Base-by-base conservation (phyloP, 106 monocot genomes). In the Dendrobium catenatum region DNA sequence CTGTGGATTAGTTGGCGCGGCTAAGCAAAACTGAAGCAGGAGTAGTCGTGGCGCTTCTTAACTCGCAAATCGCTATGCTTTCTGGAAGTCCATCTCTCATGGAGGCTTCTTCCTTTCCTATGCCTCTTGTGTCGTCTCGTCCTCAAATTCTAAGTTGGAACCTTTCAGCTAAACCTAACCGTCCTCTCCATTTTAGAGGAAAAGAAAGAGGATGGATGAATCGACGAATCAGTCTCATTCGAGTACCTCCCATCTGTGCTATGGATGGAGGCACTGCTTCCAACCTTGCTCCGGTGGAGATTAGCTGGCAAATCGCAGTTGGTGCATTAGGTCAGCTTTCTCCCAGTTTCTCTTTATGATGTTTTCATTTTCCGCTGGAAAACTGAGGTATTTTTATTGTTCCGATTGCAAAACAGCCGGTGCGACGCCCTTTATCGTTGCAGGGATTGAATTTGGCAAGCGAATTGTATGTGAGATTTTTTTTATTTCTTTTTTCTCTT, bases 371-470 rank as follows among this genome's bases (percentile, higher is more conserved):
- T 58, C 26, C 1, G 51, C 15, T 51, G 51, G 20, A 17, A 40
- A 72, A 4, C 42, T 9, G 59, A 0, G 58, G 16, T 19, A 24
- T 81, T 37, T 10, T 48, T 17, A 41, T 47, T 1, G 9, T 20
- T 77, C 19, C 43, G 4, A 19, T 75, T 43, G 31, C 43, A 75
- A 44, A 41, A n/a, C 91, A 96, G 96, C 96, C 81, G 94, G 94
- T 72, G 64, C 90, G 11, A 88, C 80, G 68, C 94, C 96, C 1
- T 96, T 96, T 83, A 80, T 88, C 1, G 87, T 96, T 15, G 94
- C 96, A 0, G 94, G 89, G 55, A 84, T 96, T 68, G 96, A 92
- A 83, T 96, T 96, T 68, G 64, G 94, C 79, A 96, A 96, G 80
- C 84, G 94, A 76, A 96, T 96, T 78, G 96, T 96, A 56, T 90